These are phyloP conservation scores for Platismatia glauca DNA, from an alignment of 495 filamentous ascomycete genomes.

Conservation along the genomic window DNA sequence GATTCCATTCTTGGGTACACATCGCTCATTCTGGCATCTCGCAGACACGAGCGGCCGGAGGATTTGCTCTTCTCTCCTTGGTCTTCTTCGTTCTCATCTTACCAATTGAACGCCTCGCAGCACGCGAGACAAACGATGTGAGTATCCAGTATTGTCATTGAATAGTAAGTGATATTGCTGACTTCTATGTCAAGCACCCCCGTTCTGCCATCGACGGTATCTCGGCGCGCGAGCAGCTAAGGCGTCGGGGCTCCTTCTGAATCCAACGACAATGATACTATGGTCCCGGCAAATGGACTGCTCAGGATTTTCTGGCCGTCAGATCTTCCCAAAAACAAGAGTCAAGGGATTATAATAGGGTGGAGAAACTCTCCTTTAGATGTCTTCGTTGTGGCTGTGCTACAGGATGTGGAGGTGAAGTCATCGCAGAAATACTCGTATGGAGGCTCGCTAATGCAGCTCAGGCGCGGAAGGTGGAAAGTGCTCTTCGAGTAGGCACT, in stretches of 20 bases:
- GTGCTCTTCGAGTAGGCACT: slow-evolving; percentile 73
- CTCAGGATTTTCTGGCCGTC: slow-evolving; percentile 98
- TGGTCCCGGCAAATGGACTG: slow-evolving; percentile 72
- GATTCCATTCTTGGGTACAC: neutral
- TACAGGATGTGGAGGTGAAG: slow-evolving; percentile 84
- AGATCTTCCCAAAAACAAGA: slow-evolving; percentile 63
- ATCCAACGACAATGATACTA: slow-evolving; percentile 68
- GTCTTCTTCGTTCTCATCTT: slow-evolving; percentile 70
- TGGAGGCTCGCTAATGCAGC: neutral
- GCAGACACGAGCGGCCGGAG: slow-evolving; percentile 62
- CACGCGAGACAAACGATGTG: slow-evolving; percentile 57
- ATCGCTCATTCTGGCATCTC: neutral
- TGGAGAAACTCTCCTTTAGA: slow-evolving; percentile 92
- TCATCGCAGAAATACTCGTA: neutral
- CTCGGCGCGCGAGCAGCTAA: slow-evolving; percentile 90
- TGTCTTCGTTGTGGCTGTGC: slow-evolving; percentile 76
- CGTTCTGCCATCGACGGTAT: slow-evolving; percentile 73
- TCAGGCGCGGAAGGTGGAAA: slow-evolving; percentile 69
- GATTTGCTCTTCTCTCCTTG: slow-evolving; percentile 62
- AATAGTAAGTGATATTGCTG: neutral
- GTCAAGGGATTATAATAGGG: slow-evolving; percentile 79
- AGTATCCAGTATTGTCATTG: slow-evolving; percentile 17
- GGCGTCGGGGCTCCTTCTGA: slow-evolving; percentile 90
- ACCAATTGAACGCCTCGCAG: slow-evolving; percentile 63
- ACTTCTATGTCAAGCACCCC: slow-evolving; percentile 56